Conservation (phyloP, 495 filamentous ascomycete genomes). For the Bacidia gigantensis region DNA sequence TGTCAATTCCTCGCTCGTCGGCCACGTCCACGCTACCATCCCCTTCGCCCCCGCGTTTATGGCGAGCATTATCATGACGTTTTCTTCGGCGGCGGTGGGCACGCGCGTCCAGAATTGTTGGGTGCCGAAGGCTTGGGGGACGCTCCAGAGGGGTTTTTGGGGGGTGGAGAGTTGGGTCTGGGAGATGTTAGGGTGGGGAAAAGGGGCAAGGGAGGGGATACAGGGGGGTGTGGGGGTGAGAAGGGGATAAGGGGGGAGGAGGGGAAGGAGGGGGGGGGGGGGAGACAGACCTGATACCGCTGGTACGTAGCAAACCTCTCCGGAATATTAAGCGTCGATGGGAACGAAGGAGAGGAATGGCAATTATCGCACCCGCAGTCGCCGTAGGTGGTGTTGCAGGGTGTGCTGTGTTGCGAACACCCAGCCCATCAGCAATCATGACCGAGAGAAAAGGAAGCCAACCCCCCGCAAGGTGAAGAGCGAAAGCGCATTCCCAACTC, state of each 20-base stretch:
- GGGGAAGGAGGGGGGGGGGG: not conserved
- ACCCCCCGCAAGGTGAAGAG: not conserved
- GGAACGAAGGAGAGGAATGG: not conserved
- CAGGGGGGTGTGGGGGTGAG: not conserved
- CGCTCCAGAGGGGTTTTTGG: conserved; percentile 42
- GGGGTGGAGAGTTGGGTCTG: conserved; percentile 27
- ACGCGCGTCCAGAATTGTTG: conserved; percentile 47
- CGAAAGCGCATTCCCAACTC: not conserved
- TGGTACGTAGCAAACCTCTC: conserved; percentile 36
- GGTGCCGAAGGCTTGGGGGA: conserved; percentile 51
- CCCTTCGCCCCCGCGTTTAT: conserved; percentile 52
- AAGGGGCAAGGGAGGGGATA: not conserved
- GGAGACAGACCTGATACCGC: conserved; percentile 19
- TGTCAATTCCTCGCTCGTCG: conserved; percentile 17
- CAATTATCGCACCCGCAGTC: conserved; percentile 66
- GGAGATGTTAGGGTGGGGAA: not conserved
- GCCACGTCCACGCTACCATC: conserved; percentile 27
- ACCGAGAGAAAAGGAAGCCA: not conserved
- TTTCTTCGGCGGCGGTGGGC: conserved; percentile 41
- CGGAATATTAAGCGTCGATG: not conserved
- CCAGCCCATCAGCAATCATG: not conserved
- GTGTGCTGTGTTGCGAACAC: conserved; percentile 27
- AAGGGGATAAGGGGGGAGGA: not conserved
- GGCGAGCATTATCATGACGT: conserved; percentile 44
- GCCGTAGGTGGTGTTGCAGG: conserved; percentile 52